Evolutionary conservation across 2,329 filamentous ascomycete species (phyloP).

Genomic region (Microascus cirrosus): DNA sequence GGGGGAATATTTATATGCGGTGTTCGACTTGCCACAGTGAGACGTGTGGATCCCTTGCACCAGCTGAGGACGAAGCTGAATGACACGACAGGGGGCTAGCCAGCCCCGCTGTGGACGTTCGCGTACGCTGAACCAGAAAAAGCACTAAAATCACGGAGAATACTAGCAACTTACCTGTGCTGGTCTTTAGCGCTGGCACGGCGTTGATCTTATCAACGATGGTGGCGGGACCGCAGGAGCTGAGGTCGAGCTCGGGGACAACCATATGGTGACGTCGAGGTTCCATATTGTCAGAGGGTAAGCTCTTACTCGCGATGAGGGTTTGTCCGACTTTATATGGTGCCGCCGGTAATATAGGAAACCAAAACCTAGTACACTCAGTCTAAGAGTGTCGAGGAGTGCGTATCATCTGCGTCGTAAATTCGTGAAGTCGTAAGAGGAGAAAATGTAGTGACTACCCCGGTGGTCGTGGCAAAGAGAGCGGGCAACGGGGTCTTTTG

Average conservation of each 20-base stretch:
- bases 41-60: not conserved
- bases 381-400: not conserved
- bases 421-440: not conserved
- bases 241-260: conserved; percentile 39
- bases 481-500: not conserved
- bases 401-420: not conserved
- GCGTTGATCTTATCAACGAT: conserved; percentile 43
- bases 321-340: not conserved
- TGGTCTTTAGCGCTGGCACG: conserved; percentile 47
- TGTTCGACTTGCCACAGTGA: not conserved
- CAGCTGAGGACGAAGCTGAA: not conserved
- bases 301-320: not conserved
- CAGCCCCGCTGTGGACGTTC: not conserved
- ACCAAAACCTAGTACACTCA: not conserved
- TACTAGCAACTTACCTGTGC: conserved; percentile 39
- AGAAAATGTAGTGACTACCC: not conserved
- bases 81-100: not conserved
- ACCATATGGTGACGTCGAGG: conserved; percentile 17
- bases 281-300: conserved; percentile 1
- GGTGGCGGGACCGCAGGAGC: conserved; percentile 32
- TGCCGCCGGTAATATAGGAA: not conserved
- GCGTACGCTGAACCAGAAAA: not conserved
- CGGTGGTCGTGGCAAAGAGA: not conserved
- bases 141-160: not conserved
- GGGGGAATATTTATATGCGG: not conserved